A percentile compares a stretch with the other conserved stretches of the same genome.
Evolutionary conservation across 345 rosid species (phyloP).

Genomic region (Iberis pinnata): DNA sequence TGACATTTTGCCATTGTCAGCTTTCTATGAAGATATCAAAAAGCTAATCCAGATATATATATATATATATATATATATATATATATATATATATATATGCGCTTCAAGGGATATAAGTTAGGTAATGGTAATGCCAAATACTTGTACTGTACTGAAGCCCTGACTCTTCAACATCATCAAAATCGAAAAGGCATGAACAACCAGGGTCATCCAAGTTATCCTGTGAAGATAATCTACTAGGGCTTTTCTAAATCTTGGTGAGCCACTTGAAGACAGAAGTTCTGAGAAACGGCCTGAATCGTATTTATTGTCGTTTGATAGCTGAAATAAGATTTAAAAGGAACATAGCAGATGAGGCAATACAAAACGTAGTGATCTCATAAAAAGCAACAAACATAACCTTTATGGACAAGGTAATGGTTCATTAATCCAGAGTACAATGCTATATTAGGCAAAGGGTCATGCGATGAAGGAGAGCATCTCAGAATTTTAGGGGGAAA

Average conservation of each 20-base stretch:
- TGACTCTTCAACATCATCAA: constrained; percentile 68
- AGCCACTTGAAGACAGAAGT: constrained; percentile 75
- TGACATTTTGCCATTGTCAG: constrained; percentile 1
- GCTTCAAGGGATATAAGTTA: not conserved
- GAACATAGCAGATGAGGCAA: constrained; percentile 15
- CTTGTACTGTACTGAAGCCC: constrained; percentile 61
- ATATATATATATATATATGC: too few species aligned
- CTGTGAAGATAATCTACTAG: constrained; percentile 77
- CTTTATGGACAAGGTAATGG: constrained; percentile 58
- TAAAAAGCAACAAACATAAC: constrained; percentile 23
- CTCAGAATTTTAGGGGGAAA: constrained; percentile 67
- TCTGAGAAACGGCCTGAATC: constrained; percentile 88
- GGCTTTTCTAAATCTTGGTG: constrained; percentile 72
- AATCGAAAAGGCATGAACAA: constrained; percentile 81
- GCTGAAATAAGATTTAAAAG: constrained; percentile 31
- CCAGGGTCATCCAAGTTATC: constrained; percentile 75
- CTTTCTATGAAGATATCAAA: not conserved
- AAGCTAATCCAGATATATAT: too few species aligned
- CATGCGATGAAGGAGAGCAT: constrained; percentile 69
- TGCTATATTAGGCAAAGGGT: constrained; percentile 63
- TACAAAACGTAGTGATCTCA: not conserved
- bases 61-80: too few species aligned
- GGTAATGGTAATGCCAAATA: constrained; percentile 20
- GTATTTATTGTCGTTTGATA: constrained; percentile 55
- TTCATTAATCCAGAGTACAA: constrained; percentile 44